Base-by-base conservation (phyloP, 2,329 filamentous ascomycete species). In the Penicillium sp. region DNA sequence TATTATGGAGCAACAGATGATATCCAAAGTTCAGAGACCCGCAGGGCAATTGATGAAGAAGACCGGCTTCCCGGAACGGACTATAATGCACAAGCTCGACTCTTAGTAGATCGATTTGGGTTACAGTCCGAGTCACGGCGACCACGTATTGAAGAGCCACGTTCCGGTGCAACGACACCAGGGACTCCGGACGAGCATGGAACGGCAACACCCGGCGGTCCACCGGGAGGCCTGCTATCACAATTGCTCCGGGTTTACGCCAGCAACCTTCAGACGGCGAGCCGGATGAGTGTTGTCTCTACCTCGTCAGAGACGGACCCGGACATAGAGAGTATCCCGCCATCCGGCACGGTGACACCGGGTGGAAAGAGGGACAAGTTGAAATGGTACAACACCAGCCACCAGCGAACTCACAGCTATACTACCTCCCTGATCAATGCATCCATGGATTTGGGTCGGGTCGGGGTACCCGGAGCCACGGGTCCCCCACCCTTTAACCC, bases 191-290 rank as follows among this genome's bases (percentile, higher is more conserved):
- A 48, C 16, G 54, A 53, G 7, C 51, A 47, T n/a, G 57, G 56
- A n/a, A 54, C 51, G 18, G 55, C 59, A 1, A 59, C 56, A 2
- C 58, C 61, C 4, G 44, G 61, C 14, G 60, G 61, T 53, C 51
- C 51, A 19, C 45, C 45, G 3, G 64, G 63, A 13, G 88, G 89
- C 34, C 82, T 92, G 34, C 74, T 93, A 0, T 84, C 85, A 1
- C 86, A 84, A 0, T 74, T 93, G 0, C 75, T 92, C 41, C 88
- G 85, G 67, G 77, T 90, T 3, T 88, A 89, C 67, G 79, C 82
- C 57, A 76, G 81, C 62, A 76, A 79, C 64, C 61, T 67, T 52
- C 67, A 63, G 23, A 69, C 66, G 55, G 64, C 59, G 39, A 72
- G 57, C 32, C 44, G 63, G 7, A 62, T 62, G 55, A 64, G 61